Conservation (phyloP, 345 rosid species). For the Leavenworthia alabamica region DNA sequence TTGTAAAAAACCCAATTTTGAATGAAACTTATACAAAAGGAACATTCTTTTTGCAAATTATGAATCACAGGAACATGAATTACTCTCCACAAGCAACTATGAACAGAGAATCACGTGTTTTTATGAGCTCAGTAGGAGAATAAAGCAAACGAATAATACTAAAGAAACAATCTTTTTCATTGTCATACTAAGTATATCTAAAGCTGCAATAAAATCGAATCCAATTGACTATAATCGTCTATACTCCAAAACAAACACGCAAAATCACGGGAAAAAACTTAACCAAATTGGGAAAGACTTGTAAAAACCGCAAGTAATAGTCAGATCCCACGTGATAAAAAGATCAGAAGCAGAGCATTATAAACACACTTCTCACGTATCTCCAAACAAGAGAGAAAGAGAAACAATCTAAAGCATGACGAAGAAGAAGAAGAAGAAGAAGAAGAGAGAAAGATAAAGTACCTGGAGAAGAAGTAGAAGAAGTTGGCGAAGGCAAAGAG, state of each 20-base stretch:
- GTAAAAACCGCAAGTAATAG: slow-evolving; percentile 17
- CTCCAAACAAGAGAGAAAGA: background rate
- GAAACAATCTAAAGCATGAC: background rate
- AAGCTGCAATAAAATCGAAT: background rate
- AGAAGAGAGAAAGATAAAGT: background rate
- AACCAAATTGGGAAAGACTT: slow-evolving; percentile 25
- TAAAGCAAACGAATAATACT: background rate
- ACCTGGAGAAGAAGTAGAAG: slow-evolving; percentile 11
- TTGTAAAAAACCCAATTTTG: background rate
- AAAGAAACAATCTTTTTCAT: background rate
- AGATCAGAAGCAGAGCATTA: slow-evolving; percentile 13
- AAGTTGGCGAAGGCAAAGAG: slow-evolving; percentile 8
- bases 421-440: background rate
- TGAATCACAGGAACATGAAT: background rate
- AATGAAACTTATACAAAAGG: background rate
- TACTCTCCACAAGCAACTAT: background rate
- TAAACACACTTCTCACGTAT: background rate
- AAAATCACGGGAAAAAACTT: background rate
- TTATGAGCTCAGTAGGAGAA: background rate
- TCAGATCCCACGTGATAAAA: slow-evolving; percentile 30
- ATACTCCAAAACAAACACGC: background rate
- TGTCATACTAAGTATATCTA: background rate
- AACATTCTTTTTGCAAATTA: background rate
- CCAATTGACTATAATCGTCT: background rate
- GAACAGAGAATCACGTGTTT: background rate